These are phyloP conservation scores for Peniophora sp. DNA, from an alignment of 1,284 basidiomycete genomes.

Conservation along the genomic window DNA sequence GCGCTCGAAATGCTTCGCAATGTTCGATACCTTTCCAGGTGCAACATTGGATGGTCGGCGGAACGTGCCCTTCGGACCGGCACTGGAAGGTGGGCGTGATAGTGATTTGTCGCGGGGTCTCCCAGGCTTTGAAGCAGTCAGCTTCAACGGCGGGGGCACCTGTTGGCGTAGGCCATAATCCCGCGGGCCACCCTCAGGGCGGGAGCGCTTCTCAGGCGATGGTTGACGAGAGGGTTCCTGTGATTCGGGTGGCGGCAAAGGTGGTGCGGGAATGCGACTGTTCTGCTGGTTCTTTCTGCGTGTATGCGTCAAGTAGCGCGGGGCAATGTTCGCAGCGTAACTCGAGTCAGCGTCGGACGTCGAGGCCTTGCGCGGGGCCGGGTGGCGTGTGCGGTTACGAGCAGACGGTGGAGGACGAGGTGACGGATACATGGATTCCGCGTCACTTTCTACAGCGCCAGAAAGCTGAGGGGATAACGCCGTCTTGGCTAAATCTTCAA, in stretches of 20 bases:
- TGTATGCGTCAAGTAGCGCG: slow-evolving; percentile 51
- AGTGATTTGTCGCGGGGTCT: slow-evolving; percentile 39
- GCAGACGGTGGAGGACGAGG: slow-evolving; percentile 21
- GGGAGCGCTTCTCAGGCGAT: slow-evolving; percentile 63
- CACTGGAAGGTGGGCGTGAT: slow-evolving; percentile 33
- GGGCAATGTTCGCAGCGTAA: slow-evolving; percentile 83
- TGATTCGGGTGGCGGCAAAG: slow-evolving; percentile 43
- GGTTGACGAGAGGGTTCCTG: slow-evolving; percentile 51
- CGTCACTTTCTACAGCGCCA: slow-evolving; percentile 63
- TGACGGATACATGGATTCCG: slow-evolving; percentile 40
- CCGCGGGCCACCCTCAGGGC: slow-evolving; percentile 6
- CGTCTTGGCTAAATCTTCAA: slow-evolving; percentile 61
- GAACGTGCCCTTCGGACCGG: slow-evolving; percentile 38
- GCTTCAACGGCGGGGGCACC: slow-evolving; percentile 3
- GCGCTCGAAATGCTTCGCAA: slow-evolving; percentile 73
- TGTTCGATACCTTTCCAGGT: slow-evolving; percentile 56
- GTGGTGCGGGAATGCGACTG: slow-evolving; percentile 48
- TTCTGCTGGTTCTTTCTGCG: slow-evolving; percentile 25
- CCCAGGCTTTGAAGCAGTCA: slow-evolving; percentile 2
- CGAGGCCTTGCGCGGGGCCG: slow-evolving; percentile 47
- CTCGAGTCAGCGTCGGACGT: slow-evolving; percentile 83
- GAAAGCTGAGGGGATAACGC: slow-evolving; percentile 47
- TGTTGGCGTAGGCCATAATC: too few relatives aligned
- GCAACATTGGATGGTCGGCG: slow-evolving; percentile 37
- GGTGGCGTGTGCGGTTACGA: slow-evolving; percentile 36